These are phyloP conservation scores for Halophytophthora batemanensis DNA, from an alignment of 352 stramenopile species.

Conservation along the genomic window DNA sequence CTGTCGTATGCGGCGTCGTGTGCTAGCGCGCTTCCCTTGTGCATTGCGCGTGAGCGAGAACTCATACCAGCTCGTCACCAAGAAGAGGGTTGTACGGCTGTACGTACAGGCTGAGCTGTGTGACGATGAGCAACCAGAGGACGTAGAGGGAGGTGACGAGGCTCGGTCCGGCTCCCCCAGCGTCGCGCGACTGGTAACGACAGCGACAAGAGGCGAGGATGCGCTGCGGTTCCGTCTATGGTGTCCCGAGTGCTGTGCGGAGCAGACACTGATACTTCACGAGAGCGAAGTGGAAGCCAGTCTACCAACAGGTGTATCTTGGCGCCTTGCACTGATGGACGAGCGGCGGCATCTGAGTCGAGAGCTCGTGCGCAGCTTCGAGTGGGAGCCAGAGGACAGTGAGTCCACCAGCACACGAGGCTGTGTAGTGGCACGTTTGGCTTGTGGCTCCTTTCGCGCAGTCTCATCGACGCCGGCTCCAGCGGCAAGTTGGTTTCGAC, in stretches of 20 bases:
- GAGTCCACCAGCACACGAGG: conserved; percentile 7
- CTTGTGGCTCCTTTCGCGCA: conserved; percentile 26
- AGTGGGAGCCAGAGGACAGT: conserved; percentile 23
- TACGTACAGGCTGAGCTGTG: conserved; percentile 64
- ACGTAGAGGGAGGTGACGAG: neutral
- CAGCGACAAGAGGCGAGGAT: neutral
- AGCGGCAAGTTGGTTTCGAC: neutral
- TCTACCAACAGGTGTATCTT: conserved; percentile 29
- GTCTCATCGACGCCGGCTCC: conserved; percentile 4
- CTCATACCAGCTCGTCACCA: conserved; percentile 37
- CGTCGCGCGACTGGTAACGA: neutral
- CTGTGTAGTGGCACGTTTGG: conserved; percentile 29
- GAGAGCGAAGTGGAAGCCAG: conserved; percentile 57
- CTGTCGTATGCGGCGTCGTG: conserved; percentile 20
- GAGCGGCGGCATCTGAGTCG: conserved; percentile 21
- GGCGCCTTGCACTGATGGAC: conserved; percentile 18
- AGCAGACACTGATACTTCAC: conserved; percentile 44
- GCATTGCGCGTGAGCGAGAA: conserved; percentile 33
- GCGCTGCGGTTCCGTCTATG: conserved; percentile 39
- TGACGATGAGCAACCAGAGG: conserved; percentile 3
- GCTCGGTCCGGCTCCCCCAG: neutral
- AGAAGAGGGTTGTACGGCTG: conserved; percentile 30
- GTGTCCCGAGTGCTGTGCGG: conserved; percentile 45
- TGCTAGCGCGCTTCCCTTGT: conserved; percentile 43
- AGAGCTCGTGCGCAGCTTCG: conserved; percentile 28